Evolutionary conservation across 2,329 filamentous ascomycete species (phyloP), one percentile per base, ranked within the genome.

Genomic region (Eurotiales sp.): DNA sequence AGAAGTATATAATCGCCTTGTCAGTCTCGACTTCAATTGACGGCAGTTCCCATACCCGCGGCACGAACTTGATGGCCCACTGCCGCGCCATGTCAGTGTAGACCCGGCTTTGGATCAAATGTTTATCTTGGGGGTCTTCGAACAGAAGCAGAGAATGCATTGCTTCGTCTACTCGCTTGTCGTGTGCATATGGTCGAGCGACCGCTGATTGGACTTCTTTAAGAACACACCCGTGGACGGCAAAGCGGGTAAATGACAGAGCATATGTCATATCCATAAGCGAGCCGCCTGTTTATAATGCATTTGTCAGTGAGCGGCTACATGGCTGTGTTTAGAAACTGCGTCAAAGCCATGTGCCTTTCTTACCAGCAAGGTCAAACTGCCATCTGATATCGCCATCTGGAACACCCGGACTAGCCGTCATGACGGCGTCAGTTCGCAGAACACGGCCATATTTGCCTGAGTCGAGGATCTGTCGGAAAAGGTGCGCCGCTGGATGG

Each of bases 221-320:
- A 40, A 58, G 66, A 0, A 43, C 46, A 58, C 14, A 59, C n/a
- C 55, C 66, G 56, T 53, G 63, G n/a, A 57, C 56, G 7, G 57
- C 64, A 59, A 53, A 73, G 44, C 66, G 62, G 4, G 66, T 68
- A 41, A 65, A 65, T 2, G 61, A 63, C 3, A 68, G 54, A 0
- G 64, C 63, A 52, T 73, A 70, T 0, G 68, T 64, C 54, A 71
- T 61, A 46, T 73, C 72, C 68, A 74, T 70, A 34, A 64, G 54
- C 2, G 64, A 64, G 27, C 71, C 71, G 8, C 72, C 69, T 49
- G 43, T 42, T 11, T 14, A 11, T 25, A 15, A 10, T 19, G 17
- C 7, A 21, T 19, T n/a, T 17, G 41, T 43, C 41, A 43, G 22
- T 43, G 15, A n/a, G n/a, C n/a, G n/a, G n/a, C n/a, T n/a, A n/a